phyloP scores from a whole-genome alignment of 495 filamentous ascomycete species.

The Letharia lupina region DNA sequence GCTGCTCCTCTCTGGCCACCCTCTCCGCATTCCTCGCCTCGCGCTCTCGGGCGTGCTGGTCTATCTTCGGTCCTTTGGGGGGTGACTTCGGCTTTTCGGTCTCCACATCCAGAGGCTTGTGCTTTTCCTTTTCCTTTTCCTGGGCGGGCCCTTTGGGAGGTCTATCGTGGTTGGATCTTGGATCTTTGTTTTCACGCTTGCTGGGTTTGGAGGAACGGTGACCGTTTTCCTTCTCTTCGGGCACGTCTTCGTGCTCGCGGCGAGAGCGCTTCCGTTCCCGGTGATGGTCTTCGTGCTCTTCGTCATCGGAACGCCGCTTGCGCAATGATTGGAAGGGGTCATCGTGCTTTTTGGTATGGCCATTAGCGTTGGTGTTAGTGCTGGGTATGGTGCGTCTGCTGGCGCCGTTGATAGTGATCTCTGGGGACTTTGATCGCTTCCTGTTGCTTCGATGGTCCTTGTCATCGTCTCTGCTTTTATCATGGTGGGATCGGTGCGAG shows the following conservation, averaged over 20 bases:
- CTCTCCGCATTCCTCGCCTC: slow-evolving; percentile 69
- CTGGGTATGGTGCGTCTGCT: slow-evolving; percentile 13
- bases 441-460: slow-evolving; percentile 29
- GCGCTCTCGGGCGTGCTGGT: slow-evolving; percentile 69
- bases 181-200: slow-evolving; percentile 28
- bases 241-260: slow-evolving; percentile 38
- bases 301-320: slow-evolving; percentile 29
- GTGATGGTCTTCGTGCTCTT: slow-evolving; percentile 39
- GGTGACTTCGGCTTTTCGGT: slow-evolving; percentile 31
- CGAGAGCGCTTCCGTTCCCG: slow-evolving; percentile 46
- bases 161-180: slow-evolving; percentile 23
- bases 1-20: slow-evolving; percentile 67
- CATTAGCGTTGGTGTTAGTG: slow-evolving; percentile 2
- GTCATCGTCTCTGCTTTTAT: slow-evolving; percentile 43
- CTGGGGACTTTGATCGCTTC: slow-evolving; percentile 20
- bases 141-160: slow-evolving; percentile 14
- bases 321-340: slow-evolving; percentile 19
- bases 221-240: slow-evolving; percentile 24
- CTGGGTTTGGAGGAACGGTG: slow-evolving; percentile 37
- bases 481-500: slow-evolving; percentile 40
- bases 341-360: slow-evolving; percentile 12
- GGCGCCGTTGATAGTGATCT: slow-evolving; percentile 21
- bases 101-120: slow-evolving; percentile 23
- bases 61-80: slow-evolving; percentile 40
- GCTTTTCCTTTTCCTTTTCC: neutral